Percentiles rank a stretch among this genome's conserved stretches.
Conservation (phyloP, 2,329 filamentous ascomycete genomes). For the Stagonosporopsis rhizophila region DNA sequence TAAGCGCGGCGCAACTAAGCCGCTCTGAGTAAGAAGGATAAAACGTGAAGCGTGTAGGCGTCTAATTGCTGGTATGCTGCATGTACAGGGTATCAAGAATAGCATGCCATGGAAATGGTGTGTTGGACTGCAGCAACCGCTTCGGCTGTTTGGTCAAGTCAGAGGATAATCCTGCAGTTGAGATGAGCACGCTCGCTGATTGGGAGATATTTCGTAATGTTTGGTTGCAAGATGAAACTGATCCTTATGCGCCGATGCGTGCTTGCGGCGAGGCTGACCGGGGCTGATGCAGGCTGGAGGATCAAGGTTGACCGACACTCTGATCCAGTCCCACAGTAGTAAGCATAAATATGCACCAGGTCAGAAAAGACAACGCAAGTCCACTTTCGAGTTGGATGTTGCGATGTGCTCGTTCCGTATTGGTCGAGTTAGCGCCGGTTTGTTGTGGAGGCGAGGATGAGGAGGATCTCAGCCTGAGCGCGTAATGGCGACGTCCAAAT, state of each 20-base stretch:
- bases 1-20: constrained; percentile 35
- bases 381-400: constrained; percentile 13
- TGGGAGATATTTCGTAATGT: constrained; percentile 29
- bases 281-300: constrained; percentile 30
- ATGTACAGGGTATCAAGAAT: constrained; percentile 37
- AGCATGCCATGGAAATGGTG: constrained; percentile 35
- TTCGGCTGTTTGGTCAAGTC: constrained; percentile 32
- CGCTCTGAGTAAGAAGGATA: constrained; percentile 38
- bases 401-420: constrained; percentile 31
- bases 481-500: constrained; percentile 41
- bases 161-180: constrained; percentile 25
- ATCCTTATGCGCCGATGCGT: constrained; percentile 27
- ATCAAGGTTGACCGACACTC: constrained; percentile 13
- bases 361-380: constrained; percentile 18
- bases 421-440: constrained; percentile 43
- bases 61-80: constrained; percentile 30
- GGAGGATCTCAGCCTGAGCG: constrained; percentile 39
- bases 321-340: constrained; percentile 22
- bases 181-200: constrained; percentile 24
- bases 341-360: constrained; percentile 33
- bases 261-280: constrained; percentile 41
- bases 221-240: constrained; percentile 41
- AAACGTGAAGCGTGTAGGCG: constrained; percentile 36
- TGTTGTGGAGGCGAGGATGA: constrained; percentile 26
- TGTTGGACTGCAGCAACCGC: constrained; percentile 35